Percentiles rank a stretch among this genome's conserved stretches.
phyloP scores from a whole-genome alignment of 257 asterid genomes.

The Misopates orontium region DNA sequence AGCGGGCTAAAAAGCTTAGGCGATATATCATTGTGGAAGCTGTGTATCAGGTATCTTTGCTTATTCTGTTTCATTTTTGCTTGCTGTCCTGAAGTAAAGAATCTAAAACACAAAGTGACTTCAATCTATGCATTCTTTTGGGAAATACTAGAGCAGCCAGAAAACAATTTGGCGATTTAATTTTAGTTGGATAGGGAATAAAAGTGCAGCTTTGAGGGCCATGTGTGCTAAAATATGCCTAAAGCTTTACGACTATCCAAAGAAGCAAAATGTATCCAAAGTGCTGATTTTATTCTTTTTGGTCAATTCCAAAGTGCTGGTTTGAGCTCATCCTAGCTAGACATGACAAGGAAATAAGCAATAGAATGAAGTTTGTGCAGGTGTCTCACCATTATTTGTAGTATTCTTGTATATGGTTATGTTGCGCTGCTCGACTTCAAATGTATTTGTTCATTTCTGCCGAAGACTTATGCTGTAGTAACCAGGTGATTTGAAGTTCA shows the following conservation, averaged over 20 bases:
- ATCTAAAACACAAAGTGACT: background rate
- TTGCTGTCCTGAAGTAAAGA: background rate
- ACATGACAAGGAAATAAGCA: background rate
- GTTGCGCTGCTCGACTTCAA: background rate
- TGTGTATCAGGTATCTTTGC: slow-evolving; percentile 78
- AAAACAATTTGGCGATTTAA: background rate
- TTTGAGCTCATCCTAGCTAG: background rate
- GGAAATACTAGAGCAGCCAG: background rate
- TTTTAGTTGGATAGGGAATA: background rate
- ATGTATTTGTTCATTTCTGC: background rate
- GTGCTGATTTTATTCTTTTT: no score
- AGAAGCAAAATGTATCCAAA: background rate
- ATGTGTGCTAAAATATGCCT: background rate
- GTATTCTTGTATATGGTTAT: background rate
- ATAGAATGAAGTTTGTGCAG: background rate
- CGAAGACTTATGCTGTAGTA: background rate
- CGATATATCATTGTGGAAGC: slow-evolving; percentile 96
- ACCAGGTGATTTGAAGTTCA: background rate
- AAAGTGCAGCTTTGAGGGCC: background rate
- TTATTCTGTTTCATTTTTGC: slow-evolving; percentile 3
- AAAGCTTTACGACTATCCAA: background rate
- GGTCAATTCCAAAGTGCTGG: background rate
- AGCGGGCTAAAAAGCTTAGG: slow-evolving; percentile 81
- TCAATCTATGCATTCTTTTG: background rate
- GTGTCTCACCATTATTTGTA: background rate